These are phyloP conservation scores for Dryadomyces quercus-mongolicae DNA, from an alignment of 2,329 filamentous ascomycete species.

Conservation along the genomic window DNA sequence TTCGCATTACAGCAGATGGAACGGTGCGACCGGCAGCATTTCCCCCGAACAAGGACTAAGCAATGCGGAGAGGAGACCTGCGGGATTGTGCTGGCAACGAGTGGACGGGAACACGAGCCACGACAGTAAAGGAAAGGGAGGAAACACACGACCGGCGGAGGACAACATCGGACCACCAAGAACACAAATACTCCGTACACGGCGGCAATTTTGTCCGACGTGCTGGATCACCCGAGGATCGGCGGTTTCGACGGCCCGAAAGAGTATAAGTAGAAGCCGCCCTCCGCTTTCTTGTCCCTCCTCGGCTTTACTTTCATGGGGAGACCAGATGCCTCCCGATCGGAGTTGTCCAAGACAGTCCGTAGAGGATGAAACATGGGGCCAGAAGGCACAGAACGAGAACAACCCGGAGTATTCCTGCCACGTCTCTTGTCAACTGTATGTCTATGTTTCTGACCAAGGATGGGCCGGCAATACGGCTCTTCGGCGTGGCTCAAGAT, in stretches of 20 bases:
- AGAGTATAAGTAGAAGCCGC: background rate
- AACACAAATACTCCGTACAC: no score
- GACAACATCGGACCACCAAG: background rate
- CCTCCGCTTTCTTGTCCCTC: background rate
- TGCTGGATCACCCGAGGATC: background rate
- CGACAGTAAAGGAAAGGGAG: background rate
- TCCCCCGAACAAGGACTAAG: conserved; percentile 44
- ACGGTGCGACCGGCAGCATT: conserved; percentile 59
- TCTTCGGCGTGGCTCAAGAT: no score
- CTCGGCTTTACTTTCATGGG: background rate
- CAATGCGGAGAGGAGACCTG: background rate
- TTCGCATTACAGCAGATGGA: conserved; percentile 58
- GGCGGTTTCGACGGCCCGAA: background rate
- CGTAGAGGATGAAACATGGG: background rate
- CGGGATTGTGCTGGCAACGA: background rate
- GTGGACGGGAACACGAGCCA: background rate
- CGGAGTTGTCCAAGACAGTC: background rate
- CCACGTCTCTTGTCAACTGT: background rate
- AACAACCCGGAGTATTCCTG: background rate
- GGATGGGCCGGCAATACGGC: no score
- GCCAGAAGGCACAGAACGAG: background rate
- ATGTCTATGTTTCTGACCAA: background rate
- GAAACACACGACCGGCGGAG: background rate
- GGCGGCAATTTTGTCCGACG: background rate
- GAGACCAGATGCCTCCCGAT: no score